Conservation (phyloP, 2,329 filamentous ascomycete species). For the Leptographium procerum region DNA sequence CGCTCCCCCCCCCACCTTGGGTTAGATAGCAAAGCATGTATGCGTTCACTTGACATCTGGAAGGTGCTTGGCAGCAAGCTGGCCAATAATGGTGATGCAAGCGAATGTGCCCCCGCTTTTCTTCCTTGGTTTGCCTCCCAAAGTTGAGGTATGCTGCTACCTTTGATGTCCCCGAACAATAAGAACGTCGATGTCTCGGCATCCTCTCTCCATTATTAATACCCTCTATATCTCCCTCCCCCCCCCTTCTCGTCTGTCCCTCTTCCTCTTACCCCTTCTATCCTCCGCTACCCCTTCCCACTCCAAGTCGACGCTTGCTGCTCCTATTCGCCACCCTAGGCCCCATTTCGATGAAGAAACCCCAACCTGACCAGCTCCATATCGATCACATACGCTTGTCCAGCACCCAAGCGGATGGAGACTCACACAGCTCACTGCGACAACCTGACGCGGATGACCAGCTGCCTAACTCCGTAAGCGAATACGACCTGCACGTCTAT, state of each 20-base stretch:
- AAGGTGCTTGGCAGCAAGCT: background rate
- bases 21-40: background rate
- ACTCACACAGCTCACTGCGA: constrained; percentile 24
- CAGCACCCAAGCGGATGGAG: constrained; percentile 44
- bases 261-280: no score
- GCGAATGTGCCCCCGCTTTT: background rate
- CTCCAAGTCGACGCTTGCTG: background rate
- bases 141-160: background rate
- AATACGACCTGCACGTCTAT: background rate
- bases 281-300: no score
- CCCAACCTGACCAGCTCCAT: constrained; percentile 39
- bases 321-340: background rate
- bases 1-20: no score
- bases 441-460: constrained; percentile 23
- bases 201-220: constrained; percentile 3
- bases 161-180: background rate
- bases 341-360: constrained; percentile 48
- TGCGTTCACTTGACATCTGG: background rate
- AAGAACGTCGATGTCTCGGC: background rate
- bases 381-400: constrained; percentile 47
- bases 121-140: background rate
- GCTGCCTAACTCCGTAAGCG: constrained; percentile 17
- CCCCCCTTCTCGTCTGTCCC: constrained; percentile 10
- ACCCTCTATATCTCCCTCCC: background rate
- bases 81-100: background rate